These are phyloP conservation scores for Lavandula angustifolia DNA, from an alignment of 257 asterid species.

Conservation along the genomic window DNA sequence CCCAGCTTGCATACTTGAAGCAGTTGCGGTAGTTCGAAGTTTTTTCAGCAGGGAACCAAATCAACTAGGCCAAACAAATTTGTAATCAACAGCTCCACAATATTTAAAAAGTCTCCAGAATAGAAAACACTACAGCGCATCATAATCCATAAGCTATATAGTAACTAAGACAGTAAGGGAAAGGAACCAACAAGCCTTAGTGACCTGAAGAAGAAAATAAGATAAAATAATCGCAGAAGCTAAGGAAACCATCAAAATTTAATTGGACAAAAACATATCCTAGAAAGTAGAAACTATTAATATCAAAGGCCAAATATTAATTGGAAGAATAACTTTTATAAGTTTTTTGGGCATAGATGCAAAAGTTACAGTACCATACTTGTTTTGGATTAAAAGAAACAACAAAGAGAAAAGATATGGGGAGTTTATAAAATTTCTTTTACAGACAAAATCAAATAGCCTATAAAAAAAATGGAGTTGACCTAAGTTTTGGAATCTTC, in stretches of 20 bases:
- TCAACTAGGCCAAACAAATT: conserved; percentile 37
- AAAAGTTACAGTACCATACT: not conserved
- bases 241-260: too few species aligned
- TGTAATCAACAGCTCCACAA: conserved; percentile 28
- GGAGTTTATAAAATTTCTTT: conserved; percentile 1
- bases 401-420: conserved; percentile 6
- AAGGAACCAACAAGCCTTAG: conserved; percentile 6
- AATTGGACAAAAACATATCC: too few species aligned
- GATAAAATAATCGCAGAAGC: not conserved
- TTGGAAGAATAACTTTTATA: conserved; percentile 10
- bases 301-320: not conserved
- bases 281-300: not conserved
- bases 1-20: conserved; percentile 50
- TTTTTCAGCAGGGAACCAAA: conserved; percentile 47
- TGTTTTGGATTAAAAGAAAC: not conserved
- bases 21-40: conserved; percentile 48
- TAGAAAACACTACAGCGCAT: not conserved
- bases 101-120: conserved; percentile 14
- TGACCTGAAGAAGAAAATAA: not conserved
- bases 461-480: conserved; percentile 20
- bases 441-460: conserved; percentile 5
- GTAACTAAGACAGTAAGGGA: not conserved
- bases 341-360: not conserved
- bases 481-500: conserved; percentile 52
- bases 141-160: not conserved